Evolutionary conservation across 306 rosid species (phyloP), one percentile per base, ranked within the genome.

Genomic region (Geum urbanum): DNA sequence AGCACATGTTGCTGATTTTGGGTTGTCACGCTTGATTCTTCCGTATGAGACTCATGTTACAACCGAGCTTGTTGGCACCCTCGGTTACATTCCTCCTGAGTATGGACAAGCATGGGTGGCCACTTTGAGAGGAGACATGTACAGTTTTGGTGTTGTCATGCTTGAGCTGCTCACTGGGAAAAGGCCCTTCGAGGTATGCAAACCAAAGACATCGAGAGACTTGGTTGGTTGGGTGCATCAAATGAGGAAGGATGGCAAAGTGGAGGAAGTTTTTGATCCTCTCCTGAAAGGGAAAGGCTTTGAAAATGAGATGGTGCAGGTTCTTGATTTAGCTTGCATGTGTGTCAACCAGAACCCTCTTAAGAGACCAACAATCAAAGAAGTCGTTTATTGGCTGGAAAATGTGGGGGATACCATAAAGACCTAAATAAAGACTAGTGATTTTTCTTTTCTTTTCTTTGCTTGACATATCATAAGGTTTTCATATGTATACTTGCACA

Each of bases 91-190:
- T 78, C 98, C 98, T 37, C 98, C 98, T 0, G 96, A 92, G 75
- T 92, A 92, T 55, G 96, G 98, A 72, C 96, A 88, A 77, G 92
- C 98, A 62, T 92, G 96, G 98, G 95, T 90, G 69, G 98, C 98
- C 58, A 90, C 98, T 71, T 88, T 92, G 37, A 78, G 98, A 77
- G 96, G 98, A 77, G 98, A 92, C 40, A 82, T 92, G 83, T 92
- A 92, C 72, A 92, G 97, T 82, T 92, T 92, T 54, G 97, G 98
- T 1, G 96, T 92, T 75, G 98, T 92, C 66, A 72, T 92, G 88
- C 97, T 92, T 49, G 98, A 92, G 84, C 82, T 92, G 20, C 89
- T 92, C 59, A 88, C 98, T 0, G 92, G 92, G 53, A 90, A 84
- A 71, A 90, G 98, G 73, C 96, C 98, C 14, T 80, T 92, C 2